Conservation (phyloP, 2,329 filamentous ascomycete genomes). For the Pestalotiopsis sp. region DNA sequence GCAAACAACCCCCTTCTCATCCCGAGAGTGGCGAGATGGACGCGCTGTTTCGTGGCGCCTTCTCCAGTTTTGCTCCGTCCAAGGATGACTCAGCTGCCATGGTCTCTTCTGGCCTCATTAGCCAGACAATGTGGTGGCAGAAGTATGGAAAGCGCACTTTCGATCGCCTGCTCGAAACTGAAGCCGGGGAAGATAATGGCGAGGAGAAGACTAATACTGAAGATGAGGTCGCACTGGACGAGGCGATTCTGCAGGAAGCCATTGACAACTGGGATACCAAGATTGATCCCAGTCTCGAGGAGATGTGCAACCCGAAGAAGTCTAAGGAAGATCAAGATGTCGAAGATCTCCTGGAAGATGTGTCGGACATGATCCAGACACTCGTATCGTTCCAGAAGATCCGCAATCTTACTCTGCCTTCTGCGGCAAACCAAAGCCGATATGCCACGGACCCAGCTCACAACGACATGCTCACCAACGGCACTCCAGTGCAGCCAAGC, state of each 20-base stretch:
- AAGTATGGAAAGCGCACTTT: conserved; percentile 67
- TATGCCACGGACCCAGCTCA: conserved; percentile 64
- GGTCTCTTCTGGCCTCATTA: conserved; percentile 67
- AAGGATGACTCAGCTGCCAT: conserved; percentile 74
- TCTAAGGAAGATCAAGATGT: conserved; percentile 60
- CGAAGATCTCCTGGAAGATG: conserved; percentile 72
- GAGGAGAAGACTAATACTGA: conserved; percentile 34
- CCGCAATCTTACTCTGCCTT: conserved; percentile 70
- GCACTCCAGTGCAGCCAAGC: conserved; percentile 67
- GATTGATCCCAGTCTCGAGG: conserved; percentile 60
- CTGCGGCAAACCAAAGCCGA: conserved; percentile 57
- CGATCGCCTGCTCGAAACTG: conserved; percentile 62
- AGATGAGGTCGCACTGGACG: conserved; percentile 44
- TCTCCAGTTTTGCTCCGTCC: conserved; percentile 78
- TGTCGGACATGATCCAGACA: conserved; percentile 76
- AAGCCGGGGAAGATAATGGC: conserved; percentile 36
- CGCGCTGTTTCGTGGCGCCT: conserved; percentile 73
- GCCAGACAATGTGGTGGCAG: conserved; percentile 75
- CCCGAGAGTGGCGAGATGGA: conserved; percentile 70
- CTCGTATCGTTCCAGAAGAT: conserved; percentile 79
- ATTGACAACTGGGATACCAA: conserved; percentile 62
- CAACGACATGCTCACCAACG: conserved; percentile 69
- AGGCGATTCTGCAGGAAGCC: conserved; percentile 53
- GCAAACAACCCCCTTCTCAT: conserved; percentile 56
- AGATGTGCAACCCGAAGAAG: conserved; percentile 52